These are phyloP conservation scores for Barnettozyma botsteinii DNA, from an alignment of 805 yeast genomes.

Conservation along the genomic window DNA sequence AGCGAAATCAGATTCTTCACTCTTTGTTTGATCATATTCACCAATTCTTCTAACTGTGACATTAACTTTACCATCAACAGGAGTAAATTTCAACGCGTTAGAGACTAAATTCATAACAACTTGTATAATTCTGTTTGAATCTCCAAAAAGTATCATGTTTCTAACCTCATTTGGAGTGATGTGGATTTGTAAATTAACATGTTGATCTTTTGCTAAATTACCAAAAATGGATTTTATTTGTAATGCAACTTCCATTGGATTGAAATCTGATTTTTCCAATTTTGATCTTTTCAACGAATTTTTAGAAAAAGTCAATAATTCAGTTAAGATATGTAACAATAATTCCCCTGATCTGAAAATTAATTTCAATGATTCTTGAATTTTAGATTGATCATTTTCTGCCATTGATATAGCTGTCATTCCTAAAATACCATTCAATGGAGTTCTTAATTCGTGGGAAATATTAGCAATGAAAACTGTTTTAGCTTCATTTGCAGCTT, in stretches of 20 bases:
- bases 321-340: constrained; percentile 82
- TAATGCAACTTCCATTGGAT: constrained; percentile 70
- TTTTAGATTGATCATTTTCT: constrained; percentile 61
- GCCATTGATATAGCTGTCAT: constrained; percentile 93
- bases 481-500: constrained; percentile 93
- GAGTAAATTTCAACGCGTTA: constrained; percentile 88
- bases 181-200: constrained; percentile 59
- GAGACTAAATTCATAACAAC: constrained; percentile 89
- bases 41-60: constrained; percentile 62
- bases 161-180: constrained; percentile 56
- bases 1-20: constrained; percentile 36
- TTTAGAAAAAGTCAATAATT: constrained; percentile 84
- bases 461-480: constrained; percentile 90
- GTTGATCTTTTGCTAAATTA: constrained; percentile 71
- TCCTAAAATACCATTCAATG: constrained; percentile 92
- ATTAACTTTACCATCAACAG: constrained; percentile 75
- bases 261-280: constrained; percentile 77
- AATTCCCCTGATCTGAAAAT: constrained; percentile 91
- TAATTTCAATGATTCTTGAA: constrained; percentile 70
- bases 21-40: constrained; percentile 55
- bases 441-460: constrained; percentile 92
- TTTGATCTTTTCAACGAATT: constrained; percentile 81
- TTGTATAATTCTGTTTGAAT: constrained; percentile 84
- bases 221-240: constrained; percentile 84
- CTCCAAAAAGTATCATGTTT: constrained; percentile 72